Conservation (phyloP, 257 asterid species). For the Schizonepeta tenuifolia region DNA sequence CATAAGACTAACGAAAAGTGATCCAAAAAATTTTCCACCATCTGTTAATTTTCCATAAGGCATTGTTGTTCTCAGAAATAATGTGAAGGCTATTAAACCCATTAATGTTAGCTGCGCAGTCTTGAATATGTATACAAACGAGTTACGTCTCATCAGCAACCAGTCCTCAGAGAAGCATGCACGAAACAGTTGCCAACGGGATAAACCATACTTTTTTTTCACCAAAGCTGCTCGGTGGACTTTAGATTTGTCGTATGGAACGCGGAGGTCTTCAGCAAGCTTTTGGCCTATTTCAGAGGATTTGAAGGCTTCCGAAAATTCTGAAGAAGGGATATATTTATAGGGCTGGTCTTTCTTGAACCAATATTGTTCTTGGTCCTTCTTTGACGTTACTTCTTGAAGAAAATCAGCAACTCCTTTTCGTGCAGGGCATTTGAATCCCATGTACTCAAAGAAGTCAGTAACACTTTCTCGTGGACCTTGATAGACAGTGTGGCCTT, state of each 20-base stretch:
- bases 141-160: slow-evolving; percentile 52
- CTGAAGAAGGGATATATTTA: slow-evolving; percentile 39
- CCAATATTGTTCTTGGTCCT: slow-evolving; percentile 65
- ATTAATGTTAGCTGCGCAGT: slow-evolving; percentile 38
- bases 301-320: slow-evolving; percentile 42
- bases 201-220: slow-evolving; percentile 45
- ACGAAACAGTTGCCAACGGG: slow-evolving; percentile 42
- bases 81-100: slow-evolving; percentile 42
- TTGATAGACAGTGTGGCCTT: slow-evolving; percentile 57
- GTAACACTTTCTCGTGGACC: slow-evolving; percentile 53
- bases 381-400: slow-evolving; percentile 61
- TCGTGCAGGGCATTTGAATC: slow-evolving; percentile 58
- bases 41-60: slow-evolving; percentile 41
- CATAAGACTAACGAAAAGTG: slow-evolving; percentile 46
- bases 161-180: slow-evolving; percentile 51
- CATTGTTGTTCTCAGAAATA: slow-evolving; percentile 52
- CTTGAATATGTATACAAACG: slow-evolving; percentile 52
- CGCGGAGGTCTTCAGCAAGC: slow-evolving; percentile 38
- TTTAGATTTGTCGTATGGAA: slow-evolving; percentile 47
- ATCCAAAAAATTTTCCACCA: slow-evolving; percentile 49
- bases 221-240: slow-evolving; percentile 48
- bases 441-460: slow-evolving; percentile 47
- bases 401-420: slow-evolving; percentile 69
- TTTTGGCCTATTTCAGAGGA: slow-evolving; percentile 47
- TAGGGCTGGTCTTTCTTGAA: slow-evolving; percentile 38